Evolutionary conservation across 2,329 filamentous ascomycete species (phyloP), one percentile per base, ranked within the genome.

Genomic region (Stenocarpella maydis): DNA sequence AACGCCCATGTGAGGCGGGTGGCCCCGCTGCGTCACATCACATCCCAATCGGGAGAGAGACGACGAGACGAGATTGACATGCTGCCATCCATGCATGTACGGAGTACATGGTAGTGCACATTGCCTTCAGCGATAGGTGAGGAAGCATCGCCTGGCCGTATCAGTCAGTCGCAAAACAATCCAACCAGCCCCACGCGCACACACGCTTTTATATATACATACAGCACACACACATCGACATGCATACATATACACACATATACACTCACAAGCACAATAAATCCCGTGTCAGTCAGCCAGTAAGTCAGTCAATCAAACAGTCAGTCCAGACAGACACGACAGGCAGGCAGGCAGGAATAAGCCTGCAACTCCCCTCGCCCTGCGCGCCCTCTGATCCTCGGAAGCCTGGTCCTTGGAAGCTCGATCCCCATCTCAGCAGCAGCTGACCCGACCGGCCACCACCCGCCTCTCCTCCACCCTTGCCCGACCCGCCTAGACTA

Each of bases 41-140:
- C 58, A 49, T n/a, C n/a, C n/a, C n/a, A 43, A 49, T 4, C 4
- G 31, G 34, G 34, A 12, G 34, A 37, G 34, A 37, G 34, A 37
- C 6, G 34, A 37, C 6, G 12, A 12, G 34, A 12, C 5, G 5
- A 12, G 34, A 37, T 7, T 2, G 2, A 10, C 6, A 37, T 37
- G 12, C 31, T 4, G 31, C 4, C 9, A 34, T 34, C n/a, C n/a
- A n/a, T n/a, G n/a, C n/a, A 9, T 4, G 31, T 34, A 34, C 9
- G 34, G 34, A 37, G 58, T 41, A 63, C 26, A 63, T 34, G 34
- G 6, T 12, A 37, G n/a, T 37, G 34, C 12, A 37, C 41, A 21
- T 63, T 28, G n/a, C 58, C 15, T 63, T 63, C 49, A 63, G 58
- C 43, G 58, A 63, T 63, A 63, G 58, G 58, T 49, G 58, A 63